Conservation (phyloP, 257 asterid genomes). For the Petunia secreta region DNA sequence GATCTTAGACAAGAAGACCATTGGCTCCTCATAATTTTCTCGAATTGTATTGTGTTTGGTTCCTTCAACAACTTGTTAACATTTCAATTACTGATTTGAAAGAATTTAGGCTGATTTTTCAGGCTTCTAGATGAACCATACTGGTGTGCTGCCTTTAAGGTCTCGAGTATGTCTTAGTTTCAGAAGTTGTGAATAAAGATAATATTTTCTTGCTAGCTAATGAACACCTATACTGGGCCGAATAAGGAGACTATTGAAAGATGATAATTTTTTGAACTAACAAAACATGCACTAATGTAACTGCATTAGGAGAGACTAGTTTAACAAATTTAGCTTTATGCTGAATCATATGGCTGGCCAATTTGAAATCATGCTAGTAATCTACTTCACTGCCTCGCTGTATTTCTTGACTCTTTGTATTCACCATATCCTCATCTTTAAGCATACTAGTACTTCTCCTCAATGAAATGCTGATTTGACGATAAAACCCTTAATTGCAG, state of each 20-base stretch:
- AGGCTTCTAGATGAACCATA: neutral
- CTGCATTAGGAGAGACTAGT: neutral
- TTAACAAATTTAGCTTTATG: neutral
- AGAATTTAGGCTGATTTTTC: neutral
- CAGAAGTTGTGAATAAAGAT: neutral
- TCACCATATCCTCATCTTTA: neutral
- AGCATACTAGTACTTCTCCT: neutral
- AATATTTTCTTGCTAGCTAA: neutral
- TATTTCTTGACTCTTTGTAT: neutral
- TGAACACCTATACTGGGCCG: neutral
- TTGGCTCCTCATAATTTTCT: neutral
- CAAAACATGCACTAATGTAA: neutral
- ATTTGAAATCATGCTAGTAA: neutral
- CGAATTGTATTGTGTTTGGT: neutral
- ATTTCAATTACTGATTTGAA: neutral
- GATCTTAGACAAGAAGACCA: neutral
- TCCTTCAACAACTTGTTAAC: neutral
- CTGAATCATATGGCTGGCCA: neutral
- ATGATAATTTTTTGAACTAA: neutral
- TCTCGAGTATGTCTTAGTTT: neutral
- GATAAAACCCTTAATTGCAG: conserved; percentile 41
- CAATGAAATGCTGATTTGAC: neutral
- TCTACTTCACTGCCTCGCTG: neutral
- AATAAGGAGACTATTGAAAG: neutral
- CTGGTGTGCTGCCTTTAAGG: no score